Base-by-base conservation (phyloP, 495 filamentous ascomycete genomes). In the Penicillium riverlandense region DNA sequence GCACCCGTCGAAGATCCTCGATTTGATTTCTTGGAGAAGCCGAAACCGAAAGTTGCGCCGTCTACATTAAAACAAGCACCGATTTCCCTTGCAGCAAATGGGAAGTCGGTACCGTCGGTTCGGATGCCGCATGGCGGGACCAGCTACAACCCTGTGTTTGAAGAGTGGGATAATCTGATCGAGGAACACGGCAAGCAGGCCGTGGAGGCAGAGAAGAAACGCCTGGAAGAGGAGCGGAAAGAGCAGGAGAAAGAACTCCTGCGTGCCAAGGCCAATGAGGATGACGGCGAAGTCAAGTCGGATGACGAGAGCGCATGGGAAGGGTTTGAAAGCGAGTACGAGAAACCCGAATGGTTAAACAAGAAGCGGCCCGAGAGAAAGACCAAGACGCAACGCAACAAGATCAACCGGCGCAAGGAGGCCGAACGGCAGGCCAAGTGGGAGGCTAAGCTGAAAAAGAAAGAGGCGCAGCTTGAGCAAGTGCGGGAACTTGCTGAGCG, bases 241-340 rank as follows among this genome's bases (percentile, higher is more conserved):
- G 86, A 89, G 43, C 67, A 62, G 16, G 75, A 80, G 47, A 68
- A 67, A 39, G 57, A 66, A 41, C 67, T 61, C 13, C 31, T 71
- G 36, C 69, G 75, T 12, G 72, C 75, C 1, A 83, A 83, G 53
- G 83, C 79, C 4, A 69, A 82, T 29, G 74, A 77, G 0, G 83
- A 86, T 15, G 75, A 85, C 40, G 83, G 80, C 5, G 80, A 84
- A 33, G 64, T 82, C 4, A 81, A 83, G 55, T 86, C 83, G 56
- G 85, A 90, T 47, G 83, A 90, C 42, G 89, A 92, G 58, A 89
- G 85, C 33, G 86, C 82, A 9, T 95, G 89, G 88, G 89, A 95
- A 66, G 84, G 84, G 0, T 76, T 90, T 44, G 82, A 89, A 63
- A 86, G 76, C 61, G 80, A 85, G 56, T 78, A 76, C 49, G 77